Evolutionary conservation across 2,329 filamentous ascomycete genomes (phyloP), one percentile per base, ranked within the genome.

Genomic region (Ophiocordyceps sinensis): DNA sequence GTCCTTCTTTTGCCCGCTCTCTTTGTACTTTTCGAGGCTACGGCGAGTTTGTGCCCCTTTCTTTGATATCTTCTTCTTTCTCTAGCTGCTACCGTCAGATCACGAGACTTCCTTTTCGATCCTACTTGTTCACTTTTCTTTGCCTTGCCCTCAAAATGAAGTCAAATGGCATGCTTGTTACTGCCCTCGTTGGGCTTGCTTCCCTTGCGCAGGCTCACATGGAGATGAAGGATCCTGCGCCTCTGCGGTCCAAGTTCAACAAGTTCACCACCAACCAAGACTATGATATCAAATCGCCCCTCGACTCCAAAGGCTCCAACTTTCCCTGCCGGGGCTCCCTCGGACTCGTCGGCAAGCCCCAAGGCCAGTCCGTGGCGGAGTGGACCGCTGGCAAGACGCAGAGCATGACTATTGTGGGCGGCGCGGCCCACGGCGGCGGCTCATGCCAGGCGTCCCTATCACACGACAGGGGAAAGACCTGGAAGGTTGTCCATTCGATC

Each of bases 401-500:
- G 60, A 72, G 73, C 48, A 68, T 87, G 60, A 73, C 70, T 44
- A 64, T 88, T 41, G 62, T 61, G 44, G 83, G 82, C 29, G 71
- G 70, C 39, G 75, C 77, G 36, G 60, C 59, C 41, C 82, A 86
- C 62, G 64, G 67, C 32, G 83, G 84, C 34, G 84, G 84, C 32
- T 85, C 78, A 11, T 88, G 84, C 62, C 85, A 91, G 63, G 66
- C 85, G 38, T 75, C 79, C 3, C 66, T 89, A 26, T 84, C 79
- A 28, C 85, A 81, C 60, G 82, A 89, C 63, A 67, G 74, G 47
- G 83, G 82, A 37, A 61, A 66, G 42, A 75, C 73, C 17, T 89
- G 83, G 66, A 77, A 71, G 45, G 85, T 85, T 65, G 67, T 77
- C 48, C 61, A 73, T 53, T 73, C 71, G 49, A 72, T 68, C 52